Evolutionary conservation across 495 filamentous ascomycete genomes (phyloP).

Genomic region (Polyplosphaeria fusca): DNA sequence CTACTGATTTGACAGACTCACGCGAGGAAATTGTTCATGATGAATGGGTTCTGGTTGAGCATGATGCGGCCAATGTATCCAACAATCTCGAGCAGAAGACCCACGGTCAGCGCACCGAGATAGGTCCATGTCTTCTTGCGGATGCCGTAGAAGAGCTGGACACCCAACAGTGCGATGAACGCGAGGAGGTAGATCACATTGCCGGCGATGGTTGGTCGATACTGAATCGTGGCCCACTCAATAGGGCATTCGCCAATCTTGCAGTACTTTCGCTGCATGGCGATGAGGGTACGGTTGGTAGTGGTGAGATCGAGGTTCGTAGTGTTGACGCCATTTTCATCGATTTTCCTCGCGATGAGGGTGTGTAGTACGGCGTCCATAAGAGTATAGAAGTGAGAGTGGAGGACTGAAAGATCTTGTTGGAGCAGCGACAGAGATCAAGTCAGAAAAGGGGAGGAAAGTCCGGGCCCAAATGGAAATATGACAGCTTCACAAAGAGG

Average conservation of each 20-base stretch:
- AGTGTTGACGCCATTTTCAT: conserved; percentile 18
- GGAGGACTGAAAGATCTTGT: background rate
- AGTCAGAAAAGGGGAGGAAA: background rate
- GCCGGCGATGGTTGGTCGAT: conserved; percentile 42
- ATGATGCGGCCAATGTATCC: conserved; percentile 47
- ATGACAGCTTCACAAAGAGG: background rate
- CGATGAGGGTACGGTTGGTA: conserved; percentile 15
- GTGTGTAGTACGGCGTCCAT: background rate
- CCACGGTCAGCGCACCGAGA: conserved; percentile 39
- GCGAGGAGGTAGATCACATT: conserved; percentile 42
- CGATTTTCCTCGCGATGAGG: background rate
- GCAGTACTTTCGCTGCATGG: conserved; percentile 21
- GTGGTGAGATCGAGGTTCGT: conserved; percentile 25
- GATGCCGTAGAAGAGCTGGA: conserved; percentile 42
- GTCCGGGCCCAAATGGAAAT: background rate
- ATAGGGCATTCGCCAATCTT: conserved; percentile 15
- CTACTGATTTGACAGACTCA: conserved; percentile 15
- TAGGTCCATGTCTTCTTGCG: conserved; percentile 47
- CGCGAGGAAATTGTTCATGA: conserved; percentile 38
- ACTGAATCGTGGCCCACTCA: conserved; percentile 30
- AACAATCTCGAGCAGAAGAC: conserved; percentile 42
- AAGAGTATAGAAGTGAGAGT: background rate
- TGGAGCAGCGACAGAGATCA: background rate
- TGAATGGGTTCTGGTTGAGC: conserved; percentile 42
- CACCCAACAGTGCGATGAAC: conserved; percentile 41